Conservation (phyloP, 495 filamentous ascomycete genomes). For the Usnea hakonensis region DNA sequence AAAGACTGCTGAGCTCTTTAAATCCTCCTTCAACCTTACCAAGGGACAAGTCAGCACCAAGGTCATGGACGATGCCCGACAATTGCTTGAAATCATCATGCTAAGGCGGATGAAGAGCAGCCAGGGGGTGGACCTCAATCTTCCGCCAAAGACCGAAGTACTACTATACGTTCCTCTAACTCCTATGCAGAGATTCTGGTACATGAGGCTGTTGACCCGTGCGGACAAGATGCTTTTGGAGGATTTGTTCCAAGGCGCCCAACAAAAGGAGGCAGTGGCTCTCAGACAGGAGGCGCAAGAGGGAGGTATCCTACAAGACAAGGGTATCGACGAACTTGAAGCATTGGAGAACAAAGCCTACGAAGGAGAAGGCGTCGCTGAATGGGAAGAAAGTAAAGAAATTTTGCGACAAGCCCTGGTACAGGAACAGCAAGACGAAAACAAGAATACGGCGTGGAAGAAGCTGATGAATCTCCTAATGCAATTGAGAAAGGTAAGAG, state of each 20-base stretch:
- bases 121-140: slow-evolving; percentile 46
- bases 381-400: slow-evolving; percentile 40
- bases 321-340: slow-evolving; percentile 23
- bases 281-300: slow-evolving; percentile 27
- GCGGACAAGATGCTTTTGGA: slow-evolving; percentile 45
- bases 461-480: slow-evolving; percentile 57
- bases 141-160: slow-evolving; percentile 54
- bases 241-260: slow-evolving; percentile 43
- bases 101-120: slow-evolving; percentile 57
- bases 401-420: slow-evolving; percentile 42
- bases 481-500: slow-evolving; percentile 49
- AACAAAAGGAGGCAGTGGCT: slow-evolving; percentile 39
- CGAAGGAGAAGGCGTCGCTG: slow-evolving; percentile 19
- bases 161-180: slow-evolving; percentile 54
- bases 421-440: slow-evolving; percentile 32
- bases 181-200: slow-evolving; percentile 56
- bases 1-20: slow-evolving; percentile 46
- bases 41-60: slow-evolving; percentile 46
- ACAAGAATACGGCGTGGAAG: slow-evolving; percentile 38
- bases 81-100: slow-evolving; percentile 54
- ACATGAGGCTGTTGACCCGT: slow-evolving; percentile 51
- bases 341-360: slow-evolving; percentile 14
- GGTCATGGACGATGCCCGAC: slow-evolving; percentile 47
- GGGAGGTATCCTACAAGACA: slow-evolving; percentile 21
- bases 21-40: slow-evolving; percentile 50